These are phyloP conservation scores for Brettanomyces anomalus DNA, from an alignment of 805 yeast species.

Conservation along the genomic window DNA sequence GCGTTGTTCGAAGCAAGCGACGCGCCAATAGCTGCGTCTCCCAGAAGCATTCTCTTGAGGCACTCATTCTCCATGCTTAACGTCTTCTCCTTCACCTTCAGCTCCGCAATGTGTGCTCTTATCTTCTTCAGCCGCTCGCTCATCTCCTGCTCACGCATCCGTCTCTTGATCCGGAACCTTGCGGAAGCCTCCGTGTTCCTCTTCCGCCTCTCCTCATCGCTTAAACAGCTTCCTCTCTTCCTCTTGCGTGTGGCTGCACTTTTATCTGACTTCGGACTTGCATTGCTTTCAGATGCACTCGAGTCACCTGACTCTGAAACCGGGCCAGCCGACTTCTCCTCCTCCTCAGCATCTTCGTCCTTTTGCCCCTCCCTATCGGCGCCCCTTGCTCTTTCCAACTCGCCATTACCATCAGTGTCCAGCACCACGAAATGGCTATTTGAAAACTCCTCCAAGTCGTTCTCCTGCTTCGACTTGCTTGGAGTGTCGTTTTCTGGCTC, in stretches of 20 bases:
- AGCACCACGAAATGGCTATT: not conserved
- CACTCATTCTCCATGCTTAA: constrained; percentile 57
- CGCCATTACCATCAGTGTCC: not conserved
- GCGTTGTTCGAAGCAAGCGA: not conserved
- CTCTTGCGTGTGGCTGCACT: not conserved
- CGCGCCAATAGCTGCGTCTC: constrained; percentile 1
- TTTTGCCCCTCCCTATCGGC: not conserved
- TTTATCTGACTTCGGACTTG: not conserved
- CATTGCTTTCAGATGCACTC: not conserved
- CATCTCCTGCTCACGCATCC: constrained; percentile 50
- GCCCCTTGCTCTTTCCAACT: not conserved
- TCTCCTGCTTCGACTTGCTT: too few species aligned
- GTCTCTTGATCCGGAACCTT: constrained; percentile 54
- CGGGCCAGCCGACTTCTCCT: constrained; percentile 32
- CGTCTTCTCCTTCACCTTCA: constrained; percentile 39
- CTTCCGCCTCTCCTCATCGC: constrained; percentile 37
- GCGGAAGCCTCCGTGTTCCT: constrained; percentile 62
- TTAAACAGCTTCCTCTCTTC: not conserved
- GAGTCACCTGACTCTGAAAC: not conserved
- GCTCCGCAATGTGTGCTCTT: constrained; percentile 34
- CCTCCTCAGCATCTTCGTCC: not conserved
- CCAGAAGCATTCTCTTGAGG: constrained; percentile 35
- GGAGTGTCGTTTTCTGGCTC: not conserved
- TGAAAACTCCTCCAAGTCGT: not conserved
- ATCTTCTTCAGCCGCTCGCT: constrained; percentile 36